phyloP scores from a whole-genome alignment of 352 stramenopile genomes.

The Phytophthora pinifolia region DNA sequence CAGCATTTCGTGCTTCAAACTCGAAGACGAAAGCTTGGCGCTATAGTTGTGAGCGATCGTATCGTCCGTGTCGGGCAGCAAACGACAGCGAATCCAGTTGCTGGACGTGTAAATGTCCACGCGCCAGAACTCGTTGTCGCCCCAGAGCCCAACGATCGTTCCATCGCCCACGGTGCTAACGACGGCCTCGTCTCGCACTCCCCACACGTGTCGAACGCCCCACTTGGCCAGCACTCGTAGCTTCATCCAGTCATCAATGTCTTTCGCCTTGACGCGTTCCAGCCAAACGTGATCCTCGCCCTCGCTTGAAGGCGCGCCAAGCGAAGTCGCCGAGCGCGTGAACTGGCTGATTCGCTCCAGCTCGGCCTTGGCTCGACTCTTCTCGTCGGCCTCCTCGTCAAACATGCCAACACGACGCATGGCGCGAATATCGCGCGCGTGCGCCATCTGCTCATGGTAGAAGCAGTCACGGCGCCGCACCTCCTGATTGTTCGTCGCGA shows the following conservation, averaged over 20 bases:
- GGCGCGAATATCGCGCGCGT: slow-evolving; percentile 69
- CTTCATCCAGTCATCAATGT: slow-evolving; percentile 88
- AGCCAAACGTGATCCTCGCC: slow-evolving; percentile 67
- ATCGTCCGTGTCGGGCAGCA: slow-evolving; percentile 80
- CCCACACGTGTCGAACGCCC: slow-evolving; percentile 81
- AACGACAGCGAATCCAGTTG: slow-evolving; percentile 84
- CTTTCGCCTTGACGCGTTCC: slow-evolving; percentile 80
- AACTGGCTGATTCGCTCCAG: slow-evolving; percentile 71
- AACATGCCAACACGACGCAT: slow-evolving; percentile 59
- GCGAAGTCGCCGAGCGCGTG: slow-evolving; percentile 42
- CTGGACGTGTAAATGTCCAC: slow-evolving; percentile 86
- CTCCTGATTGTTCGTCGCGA: slow-evolving; percentile 71
- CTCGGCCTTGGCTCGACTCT: slow-evolving; percentile 57
- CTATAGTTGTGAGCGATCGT: slow-evolving; percentile 51
- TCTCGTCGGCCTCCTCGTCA: slow-evolving; percentile 60
- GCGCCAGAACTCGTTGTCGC: slow-evolving; percentile 77
- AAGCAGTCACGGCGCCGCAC: slow-evolving; percentile 76
- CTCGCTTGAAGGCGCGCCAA: slow-evolving; percentile 28
- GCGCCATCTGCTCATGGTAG: slow-evolving; percentile 84
- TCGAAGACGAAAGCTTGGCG: slow-evolving; percentile 27
- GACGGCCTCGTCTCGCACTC: slow-evolving; percentile 28
- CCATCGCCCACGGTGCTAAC: slow-evolving; percentile 27
- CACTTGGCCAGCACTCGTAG: slow-evolving; percentile 76
- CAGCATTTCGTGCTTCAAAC: slow-evolving; percentile 36
- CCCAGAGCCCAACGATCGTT: slow-evolving; percentile 37